These are phyloP conservation scores for Iris pallida DNA, from an alignment of 116 monocot species.

Conservation along the genomic window DNA sequence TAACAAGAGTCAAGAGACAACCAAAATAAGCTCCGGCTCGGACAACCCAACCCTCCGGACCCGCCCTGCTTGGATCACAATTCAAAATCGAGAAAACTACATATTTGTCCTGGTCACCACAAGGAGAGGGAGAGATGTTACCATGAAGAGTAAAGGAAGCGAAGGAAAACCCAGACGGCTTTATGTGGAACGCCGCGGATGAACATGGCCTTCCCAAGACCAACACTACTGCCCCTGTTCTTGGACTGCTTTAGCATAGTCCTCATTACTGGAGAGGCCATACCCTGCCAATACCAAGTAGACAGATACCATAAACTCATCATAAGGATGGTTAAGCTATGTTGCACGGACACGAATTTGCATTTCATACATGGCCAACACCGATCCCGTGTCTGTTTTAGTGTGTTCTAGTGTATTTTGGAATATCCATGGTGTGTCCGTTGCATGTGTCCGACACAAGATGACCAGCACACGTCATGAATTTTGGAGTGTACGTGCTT, in stretches of 20 bases:
- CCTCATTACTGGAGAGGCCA: conserved; percentile 52
- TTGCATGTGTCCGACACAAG: not conserved
- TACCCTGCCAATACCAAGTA: conserved; percentile 21
- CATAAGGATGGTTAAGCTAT: not conserved
- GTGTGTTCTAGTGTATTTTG: no score
- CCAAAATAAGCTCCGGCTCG: no score
- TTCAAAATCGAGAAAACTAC: not conserved
- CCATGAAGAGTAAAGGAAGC: conserved; percentile 51
- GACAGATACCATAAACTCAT: no score
- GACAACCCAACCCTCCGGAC: no score
- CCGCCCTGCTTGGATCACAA: no score
- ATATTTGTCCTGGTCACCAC: no score
- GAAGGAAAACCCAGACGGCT: conserved; percentile 37
- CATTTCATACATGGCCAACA: no score
- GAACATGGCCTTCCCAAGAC: conserved; percentile 16
- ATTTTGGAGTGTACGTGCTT: not conserved
- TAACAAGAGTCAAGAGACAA: no score
- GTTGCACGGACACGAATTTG: not conserved
- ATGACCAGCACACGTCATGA: not conserved
- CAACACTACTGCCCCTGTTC: conserved; percentile 1
- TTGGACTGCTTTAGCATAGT: conserved; percentile 36
- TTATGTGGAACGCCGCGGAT: conserved; percentile 44
- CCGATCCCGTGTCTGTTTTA: no score
- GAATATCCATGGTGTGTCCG: no score
- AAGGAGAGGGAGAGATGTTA: conserved; percentile 3